Evolutionary conservation across 2,329 filamentous ascomycete species (phyloP).

Genomic region (Gaeumannomyces tritici): DNA sequence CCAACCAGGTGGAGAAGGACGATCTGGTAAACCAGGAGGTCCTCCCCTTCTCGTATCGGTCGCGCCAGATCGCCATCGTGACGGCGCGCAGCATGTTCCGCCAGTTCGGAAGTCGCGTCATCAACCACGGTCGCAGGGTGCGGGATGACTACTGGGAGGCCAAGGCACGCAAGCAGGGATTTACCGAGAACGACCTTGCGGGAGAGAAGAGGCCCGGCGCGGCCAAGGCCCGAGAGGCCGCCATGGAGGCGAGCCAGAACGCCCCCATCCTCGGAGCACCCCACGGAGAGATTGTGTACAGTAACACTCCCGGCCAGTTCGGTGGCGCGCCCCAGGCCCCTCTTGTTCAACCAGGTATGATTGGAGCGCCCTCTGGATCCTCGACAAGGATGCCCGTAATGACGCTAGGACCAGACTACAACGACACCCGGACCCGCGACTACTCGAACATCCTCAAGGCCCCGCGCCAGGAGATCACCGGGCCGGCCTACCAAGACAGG

Average conservation of each 20-base stretch:
- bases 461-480: slow-evolving; percentile 81
- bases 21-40: slow-evolving; percentile 93
- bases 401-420: slow-evolving; percentile 68
- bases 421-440: slow-evolving; percentile 68
- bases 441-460: slow-evolving; percentile 72
- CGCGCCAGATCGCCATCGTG: slow-evolving; percentile 96
- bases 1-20: slow-evolving; percentile 91
- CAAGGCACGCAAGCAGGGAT: slow-evolving; percentile 93
- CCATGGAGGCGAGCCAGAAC: slow-evolving; percentile 55
- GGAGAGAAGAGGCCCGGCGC: slow-evolving; percentile 94
- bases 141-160: slow-evolving; percentile 98
- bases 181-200: slow-evolving; percentile 91
- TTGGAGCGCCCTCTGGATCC: slow-evolving; percentile 52
- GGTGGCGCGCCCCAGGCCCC: slow-evolving; percentile 58
- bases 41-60: slow-evolving; percentile 92
- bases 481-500: slow-evolving; percentile 79
- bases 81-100: slow-evolving; percentile 98
- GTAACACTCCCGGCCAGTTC: slow-evolving; percentile 58
- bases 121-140: slow-evolving; percentile 80
- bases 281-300: slow-evolving; percentile 84
- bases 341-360: slow-evolving; percentile 63
- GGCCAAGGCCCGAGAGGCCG: slow-evolving; percentile 76
- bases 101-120: slow-evolving; percentile 91
- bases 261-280: slow-evolving; percentile 54
- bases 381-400: slow-evolving; percentile 75